Evolutionary conservation across 2,329 filamentous ascomycete genomes (phyloP).

Genomic region (Exophiala lecanii-corni): DNA sequence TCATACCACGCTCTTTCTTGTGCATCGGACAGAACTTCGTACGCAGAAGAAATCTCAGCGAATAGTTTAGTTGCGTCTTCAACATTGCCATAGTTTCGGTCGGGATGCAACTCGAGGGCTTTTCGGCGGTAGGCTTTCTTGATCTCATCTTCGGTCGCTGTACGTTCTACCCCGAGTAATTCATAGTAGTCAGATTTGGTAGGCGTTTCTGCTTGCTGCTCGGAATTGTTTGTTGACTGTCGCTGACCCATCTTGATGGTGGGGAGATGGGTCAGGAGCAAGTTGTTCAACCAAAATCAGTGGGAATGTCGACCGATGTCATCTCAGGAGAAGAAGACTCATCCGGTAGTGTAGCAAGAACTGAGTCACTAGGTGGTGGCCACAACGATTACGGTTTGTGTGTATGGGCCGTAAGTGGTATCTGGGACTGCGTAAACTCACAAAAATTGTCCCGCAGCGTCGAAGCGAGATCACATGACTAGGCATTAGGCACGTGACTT

Average conservation of each 20-base stretch:
- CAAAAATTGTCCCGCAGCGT: too few species aligned
- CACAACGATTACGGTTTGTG: too few species aligned
- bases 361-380: too few species aligned
- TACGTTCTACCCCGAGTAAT: constrained; percentile 66
- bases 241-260: constrained; percentile 38
- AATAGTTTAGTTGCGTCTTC: constrained; percentile 80
- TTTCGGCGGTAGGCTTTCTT: constrained; percentile 90
- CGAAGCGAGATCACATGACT: too few species aligned
- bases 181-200: constrained; percentile 59
- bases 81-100: constrained; percentile 83
- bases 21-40: constrained; percentile 91
- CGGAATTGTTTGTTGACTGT: constrained; percentile 35
- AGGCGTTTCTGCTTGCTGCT: constrained; percentile 20
- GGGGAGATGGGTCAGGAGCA: not conserved
- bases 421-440: too few species aligned
- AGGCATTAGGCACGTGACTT: too few species aligned
- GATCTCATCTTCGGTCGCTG: constrained; percentile 82
- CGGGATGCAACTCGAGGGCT: constrained; percentile 88
- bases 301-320: constrained; percentile 1
- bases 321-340: constrained; percentile 8
- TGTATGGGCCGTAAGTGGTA: too few species aligned
- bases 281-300: constrained; percentile 12
- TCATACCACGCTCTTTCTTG: constrained; percentile 98
- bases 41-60: constrained; percentile 86
- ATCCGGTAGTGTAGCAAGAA: too few species aligned